A percentile compares a stretch with the other conserved stretches of the same genome.
Conservation (phyloP, 768 basidiomycete species). For the Leccinum disarticulatum region DNA sequence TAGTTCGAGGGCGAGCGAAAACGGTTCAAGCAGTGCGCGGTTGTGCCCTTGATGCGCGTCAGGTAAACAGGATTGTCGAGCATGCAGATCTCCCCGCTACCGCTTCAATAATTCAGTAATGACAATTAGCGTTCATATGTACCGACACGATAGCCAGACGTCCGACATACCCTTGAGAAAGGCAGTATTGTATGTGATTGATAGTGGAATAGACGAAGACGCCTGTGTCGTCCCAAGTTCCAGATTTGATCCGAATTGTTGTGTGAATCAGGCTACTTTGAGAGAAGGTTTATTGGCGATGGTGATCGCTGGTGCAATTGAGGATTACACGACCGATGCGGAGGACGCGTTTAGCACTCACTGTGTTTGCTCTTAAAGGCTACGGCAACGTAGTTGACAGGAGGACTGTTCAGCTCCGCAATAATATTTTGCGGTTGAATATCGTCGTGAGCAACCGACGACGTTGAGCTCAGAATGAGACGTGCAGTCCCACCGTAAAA, state of each 20-base stretch:
- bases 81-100: constrained; percentile 98
- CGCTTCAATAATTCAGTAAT: constrained; percentile 44
- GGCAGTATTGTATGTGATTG: constrained; percentile 92
- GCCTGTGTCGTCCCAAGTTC: constrained; percentile 76
- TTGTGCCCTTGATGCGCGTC: constrained; percentile 95
- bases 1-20: constrained; percentile 89
- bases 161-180: constrained; percentile 80
- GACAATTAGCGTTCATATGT: constrained; percentile 3
- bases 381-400: constrained; percentile 95
- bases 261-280: constrained; percentile 93
- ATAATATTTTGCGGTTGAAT: constrained; percentile 96
- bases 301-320: constrained; percentile 71
- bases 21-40: constrained; percentile 92
- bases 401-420: constrained; percentile 89
- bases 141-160: neutral
- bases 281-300: constrained; percentile 89
- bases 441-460: constrained; percentile 91
- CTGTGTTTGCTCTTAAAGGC: constrained; percentile 98
- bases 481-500: constrained; percentile 98
- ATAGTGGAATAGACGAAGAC: constrained; percentile 85
- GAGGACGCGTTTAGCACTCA: constrained; percentile 42
- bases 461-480: constrained; percentile 84
- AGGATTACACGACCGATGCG: constrained; percentile 8
- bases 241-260: constrained; percentile 98
- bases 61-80: constrained; percentile 98